These are phyloP conservation scores for Quercus lobata DNA, from an alignment of 331 rosid genomes.

Conservation along the genomic window DNA sequence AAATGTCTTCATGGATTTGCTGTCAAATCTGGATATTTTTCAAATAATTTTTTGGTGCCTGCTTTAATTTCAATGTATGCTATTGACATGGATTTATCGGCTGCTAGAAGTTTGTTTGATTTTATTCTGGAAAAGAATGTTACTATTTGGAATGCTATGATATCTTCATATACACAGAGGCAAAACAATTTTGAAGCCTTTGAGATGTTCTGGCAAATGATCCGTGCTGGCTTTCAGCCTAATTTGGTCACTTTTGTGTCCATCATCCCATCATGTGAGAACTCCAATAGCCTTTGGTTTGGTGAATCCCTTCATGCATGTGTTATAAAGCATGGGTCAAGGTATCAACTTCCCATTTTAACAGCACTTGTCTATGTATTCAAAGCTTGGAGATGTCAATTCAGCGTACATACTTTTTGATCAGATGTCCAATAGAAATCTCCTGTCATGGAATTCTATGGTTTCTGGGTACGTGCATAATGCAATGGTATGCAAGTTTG, in stretches of 20 bases:
- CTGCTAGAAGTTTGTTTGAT: slow-evolving; percentile 31
- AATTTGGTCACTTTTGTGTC: slow-evolving; percentile 28
- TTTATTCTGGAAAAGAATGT: slow-evolving; percentile 4
- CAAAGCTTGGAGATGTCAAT: slow-evolving; percentile 22
- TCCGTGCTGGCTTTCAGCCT: slow-evolving; percentile 4
- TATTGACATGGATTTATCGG: slow-evolving; percentile 11
- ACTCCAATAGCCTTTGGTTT: background rate
- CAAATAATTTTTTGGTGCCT: slow-evolving; percentile 22
- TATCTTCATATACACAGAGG: slow-evolving; percentile 27
- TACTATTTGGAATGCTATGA: slow-evolving; percentile 31
- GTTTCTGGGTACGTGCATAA: slow-evolving; percentile 28
- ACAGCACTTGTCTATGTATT: slow-evolving; percentile 31
- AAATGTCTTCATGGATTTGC: slow-evolving; percentile 29
- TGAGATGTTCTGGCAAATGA: slow-evolving; percentile 19
- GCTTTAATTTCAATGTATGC: slow-evolving; percentile 34
- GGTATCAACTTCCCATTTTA: slow-evolving; percentile 15
- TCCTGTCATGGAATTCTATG: slow-evolving; percentile 33
- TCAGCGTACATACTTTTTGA: slow-evolving; percentile 18
- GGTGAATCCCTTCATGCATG: slow-evolving; percentile 36
- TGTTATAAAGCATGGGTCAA: slow-evolving; percentile 25
- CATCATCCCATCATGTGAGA: slow-evolving; percentile 31
- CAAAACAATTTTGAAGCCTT: slow-evolving; percentile 16
- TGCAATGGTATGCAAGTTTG: slow-evolving; percentile 23
- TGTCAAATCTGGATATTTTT: slow-evolving; percentile 23
- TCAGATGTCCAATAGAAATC: slow-evolving; percentile 5